phyloP scores from a whole-genome alignment of 2,329 filamentous ascomycete species.

The Colletotrichum coccodes region DNA sequence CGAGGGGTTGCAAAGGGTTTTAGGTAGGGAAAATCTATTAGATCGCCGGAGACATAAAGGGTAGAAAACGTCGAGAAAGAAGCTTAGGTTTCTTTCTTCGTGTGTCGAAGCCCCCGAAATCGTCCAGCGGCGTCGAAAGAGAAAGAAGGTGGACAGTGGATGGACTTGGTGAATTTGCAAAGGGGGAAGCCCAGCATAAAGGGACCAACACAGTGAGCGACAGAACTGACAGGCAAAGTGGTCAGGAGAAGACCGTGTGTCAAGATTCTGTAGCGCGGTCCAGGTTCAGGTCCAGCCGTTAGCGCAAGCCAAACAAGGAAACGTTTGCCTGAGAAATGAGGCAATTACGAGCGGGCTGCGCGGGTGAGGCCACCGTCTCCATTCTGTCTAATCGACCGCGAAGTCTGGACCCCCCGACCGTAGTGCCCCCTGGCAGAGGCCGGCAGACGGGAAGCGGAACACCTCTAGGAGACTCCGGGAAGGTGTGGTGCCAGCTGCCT shows the following conservation, averaged over 20 bases:
- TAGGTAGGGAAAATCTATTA: conserved; percentile 23
- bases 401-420: not conserved
- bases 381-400: not conserved
- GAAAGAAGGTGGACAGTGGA: conserved; percentile 9
- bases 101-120: conserved; percentile 25
- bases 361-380: not conserved
- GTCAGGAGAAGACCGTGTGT: conserved; percentile 32
- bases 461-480: not conserved
- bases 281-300: conserved; percentile 25
- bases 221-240: conserved; percentile 5
- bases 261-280: conserved; percentile 32
- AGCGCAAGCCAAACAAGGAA: conserved; percentile 21
- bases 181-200: conserved; percentile 27
- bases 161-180: conserved; percentile 26
- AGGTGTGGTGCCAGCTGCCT: conserved; percentile 13
- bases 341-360: not conserved
- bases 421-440: not conserved
- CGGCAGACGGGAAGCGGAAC: not conserved
- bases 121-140: conserved; percentile 31
- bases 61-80: conserved; percentile 12
- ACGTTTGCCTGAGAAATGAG: conserved; percentile 9
- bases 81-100: conserved; percentile 22
- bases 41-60: conserved; percentile 27
- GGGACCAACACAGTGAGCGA: conserved; percentile 27
- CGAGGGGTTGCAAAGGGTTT: conserved; percentile 15